These are phyloP conservation scores for Pleomassaria siparia DNA, from an alignment of 2,329 filamentous ascomycete species.

Conservation along the genomic window DNA sequence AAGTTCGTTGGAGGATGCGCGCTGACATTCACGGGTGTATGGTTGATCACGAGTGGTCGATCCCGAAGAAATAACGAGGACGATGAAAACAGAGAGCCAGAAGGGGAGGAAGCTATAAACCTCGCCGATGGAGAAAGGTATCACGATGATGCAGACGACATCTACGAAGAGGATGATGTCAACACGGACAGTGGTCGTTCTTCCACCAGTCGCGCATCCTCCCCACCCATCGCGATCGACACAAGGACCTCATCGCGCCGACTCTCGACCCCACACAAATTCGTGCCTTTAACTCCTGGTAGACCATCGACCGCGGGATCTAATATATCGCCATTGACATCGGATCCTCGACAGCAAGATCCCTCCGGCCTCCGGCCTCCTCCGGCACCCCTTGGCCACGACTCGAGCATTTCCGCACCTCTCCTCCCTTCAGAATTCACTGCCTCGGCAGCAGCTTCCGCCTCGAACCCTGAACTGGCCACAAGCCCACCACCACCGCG, in stretches of 20 bases:
- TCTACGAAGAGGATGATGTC: constrained; percentile 6
- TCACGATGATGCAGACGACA: constrained; percentile 27
- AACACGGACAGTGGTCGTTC: constrained; percentile 19
- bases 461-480: constrained; percentile 20
- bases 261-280: constrained; percentile 29
- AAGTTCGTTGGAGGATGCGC: constrained; percentile 92
- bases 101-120: constrained; percentile 46
- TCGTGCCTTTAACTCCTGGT: constrained; percentile 10
- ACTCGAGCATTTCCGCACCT: constrained; percentile 30
- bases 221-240: constrained; percentile 22
- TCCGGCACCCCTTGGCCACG: constrained; percentile 17
- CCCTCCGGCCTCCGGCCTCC: constrained; percentile 6
- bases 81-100: constrained; percentile 50
- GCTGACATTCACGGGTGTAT: constrained; percentile 95
- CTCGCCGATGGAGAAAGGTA: constrained; percentile 45
- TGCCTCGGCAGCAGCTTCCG: constrained; percentile 11
- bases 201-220: constrained; percentile 26
- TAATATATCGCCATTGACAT: constrained; percentile 20
- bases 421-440: constrained; percentile 32
- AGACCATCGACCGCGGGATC: constrained; percentile 9
- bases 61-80: constrained; percentile 59
- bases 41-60: constrained; percentile 88
- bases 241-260: constrained; percentile 13
- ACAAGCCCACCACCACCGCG: constrained; percentile 12
- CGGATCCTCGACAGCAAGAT: constrained; percentile 32